Evolutionary conservation across 257 asterid species (phyloP).

Genomic region (Paulownia fortunei): DNA sequence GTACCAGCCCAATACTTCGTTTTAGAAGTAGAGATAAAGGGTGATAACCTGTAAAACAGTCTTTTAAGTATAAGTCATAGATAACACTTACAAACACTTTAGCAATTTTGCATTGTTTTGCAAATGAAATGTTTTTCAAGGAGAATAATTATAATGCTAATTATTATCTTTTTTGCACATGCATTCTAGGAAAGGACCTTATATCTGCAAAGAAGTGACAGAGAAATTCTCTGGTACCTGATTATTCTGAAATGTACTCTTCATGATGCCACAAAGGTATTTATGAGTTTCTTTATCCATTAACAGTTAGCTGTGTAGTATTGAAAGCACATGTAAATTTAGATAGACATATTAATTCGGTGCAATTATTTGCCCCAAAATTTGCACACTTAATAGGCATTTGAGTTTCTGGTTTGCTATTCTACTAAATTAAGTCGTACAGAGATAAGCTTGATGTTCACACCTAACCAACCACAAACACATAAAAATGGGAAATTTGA

Average conservation of each 20-base stretch:
- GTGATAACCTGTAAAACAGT: background rate
- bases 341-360: background rate
- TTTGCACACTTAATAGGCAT: background rate
- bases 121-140: background rate
- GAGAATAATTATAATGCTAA: background rate
- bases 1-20: background rate
- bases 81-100: background rate
- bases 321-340: background rate
- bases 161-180: background rate
- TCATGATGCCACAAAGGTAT: constrained; percentile 10
- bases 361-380: background rate
- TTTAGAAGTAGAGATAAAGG: background rate
- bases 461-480: no score
- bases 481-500: background rate
- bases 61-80: background rate
- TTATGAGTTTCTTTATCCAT: background rate
- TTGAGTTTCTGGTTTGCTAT: background rate
- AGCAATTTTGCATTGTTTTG: background rate
- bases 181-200: constrained; percentile 18
- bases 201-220: background rate
- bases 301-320: background rate
- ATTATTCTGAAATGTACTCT: background rate
- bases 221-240: background rate
- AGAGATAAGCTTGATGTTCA: background rate
- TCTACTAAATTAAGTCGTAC: background rate